Percentiles rank a stretch among this genome's conserved stretches.
These are phyloP conservation scores for Euclidium syriacum DNA, from an alignment of 345 rosid genomes.

Conservation along the genomic window DNA sequence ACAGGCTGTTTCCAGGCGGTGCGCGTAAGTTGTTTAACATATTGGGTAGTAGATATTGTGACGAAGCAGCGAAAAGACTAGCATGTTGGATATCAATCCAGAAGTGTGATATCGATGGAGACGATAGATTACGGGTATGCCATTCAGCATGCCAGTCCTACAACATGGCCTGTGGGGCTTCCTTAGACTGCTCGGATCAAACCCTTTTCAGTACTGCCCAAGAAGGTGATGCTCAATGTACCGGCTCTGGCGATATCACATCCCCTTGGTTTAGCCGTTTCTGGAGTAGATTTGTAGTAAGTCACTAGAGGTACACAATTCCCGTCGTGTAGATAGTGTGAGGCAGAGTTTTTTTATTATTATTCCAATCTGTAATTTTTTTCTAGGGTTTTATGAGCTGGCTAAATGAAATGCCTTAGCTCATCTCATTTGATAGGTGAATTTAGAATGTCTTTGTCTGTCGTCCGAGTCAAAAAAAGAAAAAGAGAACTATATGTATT, in stretches of 20 bases:
- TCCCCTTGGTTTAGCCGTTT: slow-evolving; percentile 50
- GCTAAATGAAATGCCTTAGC: slow-evolving; percentile 5
- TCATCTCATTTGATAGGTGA: neutral
- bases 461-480: neutral
- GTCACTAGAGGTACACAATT: slow-evolving; percentile 21
- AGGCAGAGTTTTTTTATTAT: slow-evolving; percentile 11
- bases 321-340: slow-evolving; percentile 23
- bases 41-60: slow-evolving; percentile 74
- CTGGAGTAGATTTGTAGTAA: slow-evolving; percentile 34
- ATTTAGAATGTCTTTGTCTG: slow-evolving; percentile 16
- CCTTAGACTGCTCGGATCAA: slow-evolving; percentile 93
- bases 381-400: slow-evolving; percentile 18
- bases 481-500: slow-evolving; percentile 23
- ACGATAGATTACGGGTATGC: slow-evolving; percentile 91
- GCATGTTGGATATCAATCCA: slow-evolving; percentile 99
- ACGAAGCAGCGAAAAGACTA: slow-evolving; percentile 80
- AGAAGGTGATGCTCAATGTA: slow-evolving; percentile 80
- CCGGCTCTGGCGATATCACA: slow-evolving; percentile 61
- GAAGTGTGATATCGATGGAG: slow-evolving; percentile 87
- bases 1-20: slow-evolving; percentile 77
- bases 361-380: slow-evolving; percentile 24
- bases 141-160: slow-evolving; percentile 92
- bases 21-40: slow-evolving; percentile 79
- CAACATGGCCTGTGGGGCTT: slow-evolving; percentile 90
- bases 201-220: slow-evolving; percentile 85